phyloP scores from a whole-genome alignment of 2,329 filamentous ascomycete genomes.

The Venturia pyrina region DNA sequence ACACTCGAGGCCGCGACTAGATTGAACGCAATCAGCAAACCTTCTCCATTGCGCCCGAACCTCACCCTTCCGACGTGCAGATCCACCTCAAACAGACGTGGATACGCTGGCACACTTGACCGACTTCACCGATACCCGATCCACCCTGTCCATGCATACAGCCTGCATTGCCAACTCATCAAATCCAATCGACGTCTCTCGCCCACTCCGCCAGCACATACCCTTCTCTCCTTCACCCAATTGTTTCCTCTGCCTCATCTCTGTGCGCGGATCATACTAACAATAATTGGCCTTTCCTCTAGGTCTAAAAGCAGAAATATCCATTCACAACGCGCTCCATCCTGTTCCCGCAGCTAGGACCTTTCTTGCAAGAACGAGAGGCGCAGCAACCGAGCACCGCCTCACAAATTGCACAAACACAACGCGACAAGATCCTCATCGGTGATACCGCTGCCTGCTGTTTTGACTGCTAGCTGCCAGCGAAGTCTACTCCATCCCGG shows the following conservation, averaged over 20 bases:
- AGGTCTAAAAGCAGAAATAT: constrained; percentile 12
- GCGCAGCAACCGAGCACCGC: constrained; percentile 11
- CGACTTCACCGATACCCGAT: background rate
- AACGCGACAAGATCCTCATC: background rate
- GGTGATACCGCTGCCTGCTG: background rate
- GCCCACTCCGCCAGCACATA: constrained; percentile 28
- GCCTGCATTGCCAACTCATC: constrained; percentile 35
- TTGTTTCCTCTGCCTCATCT: constrained; percentile 21
- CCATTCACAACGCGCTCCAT: constrained; percentile 10
- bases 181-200: constrained; percentile 30
- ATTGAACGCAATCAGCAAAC: constrained; percentile 7
- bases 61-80: background rate
- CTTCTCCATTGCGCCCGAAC: constrained; percentile 2
- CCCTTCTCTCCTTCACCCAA: constrained; percentile 23
- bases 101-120: constrained; percentile 12
- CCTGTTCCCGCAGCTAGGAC: constrained; percentile 10
- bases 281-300: constrained; percentile 21
- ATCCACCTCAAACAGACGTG: constrained; percentile 3
- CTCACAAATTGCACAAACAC: background rate
- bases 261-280: constrained; percentile 19
- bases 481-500: background rate
- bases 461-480: background rate
- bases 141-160: constrained; percentile 23
- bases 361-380: constrained; percentile 5
- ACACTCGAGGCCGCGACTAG: constrained; percentile 7